Base-by-base conservation (phyloP, 208 protist species). In the Leishmania tarentolae region DNA sequence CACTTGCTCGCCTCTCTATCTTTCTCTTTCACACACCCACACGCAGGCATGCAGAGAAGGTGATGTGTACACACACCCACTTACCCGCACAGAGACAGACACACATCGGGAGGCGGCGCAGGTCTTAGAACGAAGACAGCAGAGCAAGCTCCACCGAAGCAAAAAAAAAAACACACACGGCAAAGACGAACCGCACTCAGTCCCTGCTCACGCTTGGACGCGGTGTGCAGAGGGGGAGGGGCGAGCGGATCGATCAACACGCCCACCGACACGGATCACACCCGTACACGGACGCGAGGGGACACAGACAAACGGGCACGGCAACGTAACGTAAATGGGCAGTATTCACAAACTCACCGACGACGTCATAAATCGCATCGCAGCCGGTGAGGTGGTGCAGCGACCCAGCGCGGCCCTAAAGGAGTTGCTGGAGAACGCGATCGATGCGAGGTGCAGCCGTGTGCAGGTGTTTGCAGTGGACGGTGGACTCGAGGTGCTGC, bases 381-480 rank as follows among this genome's bases (percentile, higher is more conserved):
- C 99, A 1, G 99, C 99, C 37, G 99, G 99, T n/a, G 99, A 99
- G 85, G 98, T 99, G 57, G 98, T 99, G 56, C 96, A 99, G 82
- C 86, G 98, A n/a, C 99, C 99, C 5, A 95, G 93, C 63, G 98
- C 97, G 42, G 99, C 99, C 13, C 86, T 99, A 40, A 99, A 99
- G 88, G 99, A 99, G 86, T 82, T 99, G 53, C 81, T 99, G 24
- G 99, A 99, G 86, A 99, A 99, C 89, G 82, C 89, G 28, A 90
- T 99, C 37, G 99, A 99, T 85, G 99, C 99, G 8, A 94, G 94
- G 46, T 87, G 95, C 42, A 98, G 93, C 0, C 86, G 66, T 11
- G 97, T 99, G 24, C 93, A 93, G 24, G 89, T 99, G 17, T 78
- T 89, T 17, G 88, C 95, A 21, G 94, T 94, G 76, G 90, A 96